Evolutionary conservation across 2,329 filamentous ascomycete genomes (phyloP).

Genomic region (Penicillium griseofulvum): DNA sequence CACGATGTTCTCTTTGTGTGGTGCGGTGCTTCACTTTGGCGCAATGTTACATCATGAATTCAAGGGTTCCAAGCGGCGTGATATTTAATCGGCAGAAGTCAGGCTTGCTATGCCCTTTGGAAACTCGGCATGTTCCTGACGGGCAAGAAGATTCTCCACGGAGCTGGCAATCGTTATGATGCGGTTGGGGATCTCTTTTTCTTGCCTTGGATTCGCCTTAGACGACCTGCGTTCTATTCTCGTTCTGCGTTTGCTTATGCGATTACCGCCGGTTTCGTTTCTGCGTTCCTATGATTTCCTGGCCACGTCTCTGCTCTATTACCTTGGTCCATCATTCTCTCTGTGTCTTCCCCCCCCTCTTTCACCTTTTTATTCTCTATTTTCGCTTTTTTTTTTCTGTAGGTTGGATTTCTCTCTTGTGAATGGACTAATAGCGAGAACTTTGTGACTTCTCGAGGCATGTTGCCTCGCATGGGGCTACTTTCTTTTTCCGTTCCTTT

Average conservation of each 20-base stretch:
- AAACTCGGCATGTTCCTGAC: conserved; percentile 7
- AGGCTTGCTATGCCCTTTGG: conserved; percentile 11
- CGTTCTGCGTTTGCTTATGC: conserved; percentile 29
- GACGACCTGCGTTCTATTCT: conserved; percentile 31
- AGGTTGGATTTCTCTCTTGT: conserved; percentile 36
- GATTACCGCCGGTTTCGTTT: conserved; percentile 30
- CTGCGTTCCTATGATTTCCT: conserved; percentile 19
- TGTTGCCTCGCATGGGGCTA: neutral
- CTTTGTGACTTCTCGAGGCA: conserved; percentile 19
- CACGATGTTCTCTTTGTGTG: conserved; percentile 9
- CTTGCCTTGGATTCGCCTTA: conserved; percentile 34
- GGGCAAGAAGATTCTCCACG: conserved; percentile 7
- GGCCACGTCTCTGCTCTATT: conserved; percentile 5
- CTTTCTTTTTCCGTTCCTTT: neutral
- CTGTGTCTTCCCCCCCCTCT: conserved; percentile 17
- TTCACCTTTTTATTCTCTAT: conserved; percentile 16
- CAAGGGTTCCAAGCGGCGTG: conserved; percentile 18
- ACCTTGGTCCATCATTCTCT: conserved; percentile 11
- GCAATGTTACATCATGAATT: conserved; percentile 25
- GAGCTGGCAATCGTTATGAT: conserved; percentile 13
- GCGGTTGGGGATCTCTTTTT: conserved; percentile 15
- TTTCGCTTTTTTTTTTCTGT: conserved; percentile 20
- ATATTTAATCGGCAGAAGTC: conserved; percentile 13
- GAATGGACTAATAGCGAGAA: conserved; percentile 41
- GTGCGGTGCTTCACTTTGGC: conserved; percentile 26